Conservation (phyloP, 495 filamentous ascomycete genomes). For the Penicillium macrosclerotiorum region DNA sequence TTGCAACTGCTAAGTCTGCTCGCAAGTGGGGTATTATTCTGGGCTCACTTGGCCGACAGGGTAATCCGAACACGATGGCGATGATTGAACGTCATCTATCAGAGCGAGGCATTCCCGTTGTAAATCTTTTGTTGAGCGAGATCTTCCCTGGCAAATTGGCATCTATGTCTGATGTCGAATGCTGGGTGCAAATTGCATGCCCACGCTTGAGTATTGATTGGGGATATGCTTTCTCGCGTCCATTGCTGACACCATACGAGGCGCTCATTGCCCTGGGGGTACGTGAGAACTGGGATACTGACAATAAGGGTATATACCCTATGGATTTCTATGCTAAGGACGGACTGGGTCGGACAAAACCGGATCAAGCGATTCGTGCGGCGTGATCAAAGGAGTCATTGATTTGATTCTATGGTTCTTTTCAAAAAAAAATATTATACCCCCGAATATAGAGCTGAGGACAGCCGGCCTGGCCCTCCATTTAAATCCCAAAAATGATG, state of each 20-base stretch:
- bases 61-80: constrained; percentile 88
- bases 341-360: constrained; percentile 78
- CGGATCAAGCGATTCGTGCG: constrained; percentile 30
- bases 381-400: constrained; percentile 10
- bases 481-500: neutral
- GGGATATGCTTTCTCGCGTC: constrained; percentile 92
- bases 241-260: constrained; percentile 91
- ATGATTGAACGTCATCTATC: constrained; percentile 76
- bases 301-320: constrained; percentile 74
- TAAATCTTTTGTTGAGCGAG: constrained; percentile 84
- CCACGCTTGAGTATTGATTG: constrained; percentile 95
- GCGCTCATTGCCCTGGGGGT: constrained; percentile 82
- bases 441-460: constrained; percentile 15
- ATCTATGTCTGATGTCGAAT: constrained; percentile 88
- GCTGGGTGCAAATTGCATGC: constrained; percentile 97
- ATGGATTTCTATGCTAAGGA: constrained; percentile 99
- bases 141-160: constrained; percentile 95
- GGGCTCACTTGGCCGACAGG: constrained; percentile 87
- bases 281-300: constrained; percentile 69
- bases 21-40: constrained; percentile 93
- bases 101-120: constrained; percentile 66
- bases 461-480: constrained; percentile 18
- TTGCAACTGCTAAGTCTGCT: constrained; percentile 67
- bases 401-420: neutral
- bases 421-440: constrained; percentile 11